Conservation (phyloP, 345 rosid genomes). For the Bretschneidera sinensis region DNA sequence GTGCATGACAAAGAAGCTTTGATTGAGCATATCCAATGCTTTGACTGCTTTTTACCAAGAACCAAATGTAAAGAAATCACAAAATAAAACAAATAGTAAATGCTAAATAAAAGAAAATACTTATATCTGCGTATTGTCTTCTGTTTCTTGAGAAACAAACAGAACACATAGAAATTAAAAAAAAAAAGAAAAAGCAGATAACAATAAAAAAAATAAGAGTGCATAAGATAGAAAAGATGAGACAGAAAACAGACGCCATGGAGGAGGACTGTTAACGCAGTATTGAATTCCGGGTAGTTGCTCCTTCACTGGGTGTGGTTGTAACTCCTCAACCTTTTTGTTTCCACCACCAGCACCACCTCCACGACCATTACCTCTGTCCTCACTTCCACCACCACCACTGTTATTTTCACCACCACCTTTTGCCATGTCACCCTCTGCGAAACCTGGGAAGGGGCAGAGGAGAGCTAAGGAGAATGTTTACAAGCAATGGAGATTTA, state of each 20-base stretch:
- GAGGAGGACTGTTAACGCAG: constrained; percentile 70
- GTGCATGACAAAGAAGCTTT: no score
- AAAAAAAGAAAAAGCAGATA: not conserved
- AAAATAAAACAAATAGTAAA: no score
- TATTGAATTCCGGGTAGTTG: constrained; percentile 60
- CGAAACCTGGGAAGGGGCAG: no score
- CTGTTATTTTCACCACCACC: constrained; percentile 1
- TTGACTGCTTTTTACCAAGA: no score
- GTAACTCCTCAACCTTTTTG: constrained; percentile 36
- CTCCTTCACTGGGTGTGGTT: constrained; percentile 60
- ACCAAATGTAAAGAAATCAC: no score
- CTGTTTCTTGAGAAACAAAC: not conserved
- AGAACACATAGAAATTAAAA: not conserved
- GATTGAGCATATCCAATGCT: no score
- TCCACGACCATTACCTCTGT: constrained; percentile 15
- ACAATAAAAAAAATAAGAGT: not conserved
- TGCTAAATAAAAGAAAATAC: not conserved
- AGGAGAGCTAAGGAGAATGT: no score
- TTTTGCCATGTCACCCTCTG: constrained; percentile 27
- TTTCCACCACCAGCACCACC: constrained; percentile 17
- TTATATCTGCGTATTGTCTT: no score
- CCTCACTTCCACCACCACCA: constrained; percentile 11
- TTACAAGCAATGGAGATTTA: no score
- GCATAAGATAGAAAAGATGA: not conserved
- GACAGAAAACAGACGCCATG: constrained; percentile 53